These are phyloP conservation scores for Chromera velia DNA, from an alignment of 73 alveolate genomes.

Conservation along the genomic window DNA sequence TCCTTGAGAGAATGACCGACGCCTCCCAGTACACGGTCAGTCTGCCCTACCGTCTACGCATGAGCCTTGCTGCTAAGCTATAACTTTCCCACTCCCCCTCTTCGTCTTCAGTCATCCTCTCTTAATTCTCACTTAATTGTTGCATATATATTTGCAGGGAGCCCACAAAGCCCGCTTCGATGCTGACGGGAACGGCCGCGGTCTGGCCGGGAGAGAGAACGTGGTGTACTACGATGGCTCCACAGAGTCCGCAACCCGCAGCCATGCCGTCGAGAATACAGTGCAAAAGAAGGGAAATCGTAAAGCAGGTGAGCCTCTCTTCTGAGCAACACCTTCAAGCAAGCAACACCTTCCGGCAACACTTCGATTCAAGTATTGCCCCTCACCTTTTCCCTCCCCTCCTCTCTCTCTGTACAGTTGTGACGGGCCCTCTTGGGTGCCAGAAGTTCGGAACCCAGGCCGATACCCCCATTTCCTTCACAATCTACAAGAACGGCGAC, in stretches of 20 bases:
- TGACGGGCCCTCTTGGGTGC: not conserved
- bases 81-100: not conserved
- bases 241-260: not conserved
- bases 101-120: not conserved
- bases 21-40: not conserved
- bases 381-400: not conserved
- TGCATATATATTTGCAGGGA: too few species aligned
- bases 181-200: not conserved
- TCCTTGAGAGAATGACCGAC: not conserved
- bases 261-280: not conserved
- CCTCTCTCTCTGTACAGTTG: not conserved
- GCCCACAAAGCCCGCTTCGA: not conserved
- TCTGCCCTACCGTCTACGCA: not conserved
- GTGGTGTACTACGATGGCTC: not conserved
- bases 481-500: not conserved
- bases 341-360: too few species aligned
- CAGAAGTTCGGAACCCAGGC: not conserved
- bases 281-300: not conserved
- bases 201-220: not conserved
- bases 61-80: too few species aligned
- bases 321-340: too few species aligned
- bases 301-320: not conserved
- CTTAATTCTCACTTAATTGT: too few species aligned
- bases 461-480: not conserved
- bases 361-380: too few species aligned